These are phyloP conservation scores for Psilocybe mexicana DNA, from an alignment of 1,284 basidiomycete species.

Conservation along the genomic window DNA sequence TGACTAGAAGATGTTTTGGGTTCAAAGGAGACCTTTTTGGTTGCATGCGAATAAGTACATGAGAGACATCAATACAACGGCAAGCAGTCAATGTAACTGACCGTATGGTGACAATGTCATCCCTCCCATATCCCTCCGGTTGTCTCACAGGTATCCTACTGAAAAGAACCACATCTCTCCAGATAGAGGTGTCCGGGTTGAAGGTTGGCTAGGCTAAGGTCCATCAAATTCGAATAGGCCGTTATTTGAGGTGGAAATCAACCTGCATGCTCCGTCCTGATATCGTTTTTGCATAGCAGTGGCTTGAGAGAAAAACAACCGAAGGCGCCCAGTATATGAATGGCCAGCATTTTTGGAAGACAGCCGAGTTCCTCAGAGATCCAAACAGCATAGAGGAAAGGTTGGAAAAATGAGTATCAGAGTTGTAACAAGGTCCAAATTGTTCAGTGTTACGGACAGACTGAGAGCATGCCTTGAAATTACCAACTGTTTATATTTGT, in stretches of 20 bases:
- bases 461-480: too few species aligned
- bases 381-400: too few species aligned
- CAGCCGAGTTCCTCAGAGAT: background rate
- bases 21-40: slow-evolving; percentile 59
- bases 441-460: too few species aligned
- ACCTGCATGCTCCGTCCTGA: slow-evolving; percentile 79
- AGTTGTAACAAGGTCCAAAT: too few species aligned
- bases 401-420: too few species aligned
- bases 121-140: slow-evolving; percentile 42
- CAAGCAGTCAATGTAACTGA: slow-evolving; percentile 26
- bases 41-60: background rate
- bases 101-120: slow-evolving; percentile 69
- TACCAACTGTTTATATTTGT: too few species aligned
- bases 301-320: slow-evolving; percentile 48
- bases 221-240: slow-evolving; percentile 7
- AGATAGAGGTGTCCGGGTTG: slow-evolving; percentile 66
- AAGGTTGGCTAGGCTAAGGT: slow-evolving; percentile 64
- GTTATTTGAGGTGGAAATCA: slow-evolving; percentile 15
- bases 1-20: slow-evolving; percentile 55
- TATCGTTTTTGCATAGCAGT: slow-evolving; percentile 53
- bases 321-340: slow-evolving; percentile 61
- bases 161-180: slow-evolving; percentile 65
- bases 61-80: background rate
- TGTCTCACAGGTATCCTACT: slow-evolving; percentile 48
- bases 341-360: slow-evolving; percentile 13